Evolutionary conservation across 1,284 basidiomycete genomes (phyloP).

Genomic region (Salmacisia buchloeana): DNA sequence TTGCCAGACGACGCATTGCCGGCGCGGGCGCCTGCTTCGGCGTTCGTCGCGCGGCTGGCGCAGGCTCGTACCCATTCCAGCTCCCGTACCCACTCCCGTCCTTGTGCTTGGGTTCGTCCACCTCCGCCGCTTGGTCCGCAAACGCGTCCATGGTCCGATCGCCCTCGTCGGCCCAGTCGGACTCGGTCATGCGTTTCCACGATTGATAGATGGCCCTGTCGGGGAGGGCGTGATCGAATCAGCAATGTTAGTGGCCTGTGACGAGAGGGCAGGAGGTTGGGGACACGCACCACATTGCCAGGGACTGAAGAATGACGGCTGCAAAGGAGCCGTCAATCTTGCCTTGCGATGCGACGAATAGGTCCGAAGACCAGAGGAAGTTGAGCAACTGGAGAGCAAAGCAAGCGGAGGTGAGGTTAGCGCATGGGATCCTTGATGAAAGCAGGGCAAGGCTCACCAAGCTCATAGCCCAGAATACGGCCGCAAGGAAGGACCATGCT

Average conservation of each 20-base stretch:
- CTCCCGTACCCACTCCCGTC: too few species aligned
- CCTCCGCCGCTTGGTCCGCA: too few species aligned
- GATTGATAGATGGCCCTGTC: slow-evolving; percentile 7
- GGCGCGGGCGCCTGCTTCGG: too few species aligned
- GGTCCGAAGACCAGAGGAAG: slow-evolving; percentile 1
- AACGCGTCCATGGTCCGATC: background rate
- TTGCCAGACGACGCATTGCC: too few species aligned
- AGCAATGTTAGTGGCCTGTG: background rate
- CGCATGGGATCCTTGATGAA: background rate
- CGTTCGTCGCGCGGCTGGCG: too few species aligned
- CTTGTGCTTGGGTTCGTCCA: too few species aligned
- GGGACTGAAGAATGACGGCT: slow-evolving; percentile 1
- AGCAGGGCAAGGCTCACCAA: background rate
- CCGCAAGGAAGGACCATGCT: background rate
- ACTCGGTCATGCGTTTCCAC: slow-evolving; percentile 7
- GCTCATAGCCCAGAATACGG: background rate
- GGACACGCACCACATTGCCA: background rate
- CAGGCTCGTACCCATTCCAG: too few species aligned
- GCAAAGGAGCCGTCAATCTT: background rate
- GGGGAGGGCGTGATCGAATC: too few species aligned
- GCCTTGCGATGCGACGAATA: background rate
- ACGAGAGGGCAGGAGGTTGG: background rate
- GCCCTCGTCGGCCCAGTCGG: background rate
- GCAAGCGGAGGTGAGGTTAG: background rate
- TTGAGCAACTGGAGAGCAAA: background rate